A percentile compares a stretch with the other conserved stretches of the same genome.
Evolutionary conservation across 805 yeast species (phyloP).

Genomic region (Dipodascus albidus): DNA sequence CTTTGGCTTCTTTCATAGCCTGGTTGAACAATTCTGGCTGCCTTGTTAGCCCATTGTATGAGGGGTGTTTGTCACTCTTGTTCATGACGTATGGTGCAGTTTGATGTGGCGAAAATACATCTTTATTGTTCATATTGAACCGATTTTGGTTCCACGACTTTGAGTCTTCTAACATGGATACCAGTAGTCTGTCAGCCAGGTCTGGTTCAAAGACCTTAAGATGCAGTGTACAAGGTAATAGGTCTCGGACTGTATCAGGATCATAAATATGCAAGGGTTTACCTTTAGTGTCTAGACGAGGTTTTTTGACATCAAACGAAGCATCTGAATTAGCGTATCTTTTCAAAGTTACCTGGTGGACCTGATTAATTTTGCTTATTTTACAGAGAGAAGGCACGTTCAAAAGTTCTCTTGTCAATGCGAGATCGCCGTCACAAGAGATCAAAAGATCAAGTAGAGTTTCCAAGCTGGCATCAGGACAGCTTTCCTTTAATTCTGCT

Average conservation of each 20-base stretch:
- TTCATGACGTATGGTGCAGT: conserved; percentile 29
- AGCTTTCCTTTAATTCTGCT: conserved; percentile 24
- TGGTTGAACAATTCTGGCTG: conserved; percentile 28
- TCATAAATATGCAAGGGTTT: conserved; percentile 34
- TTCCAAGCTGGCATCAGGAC: conserved; percentile 34
- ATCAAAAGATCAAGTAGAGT: conserved; percentile 39
- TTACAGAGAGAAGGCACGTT: conserved; percentile 9
- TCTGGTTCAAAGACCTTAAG: conserved; percentile 40
- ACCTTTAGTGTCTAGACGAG: conserved; percentile 10
- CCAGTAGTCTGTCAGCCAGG: conserved; percentile 35
- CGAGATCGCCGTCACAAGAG: conserved; percentile 43
- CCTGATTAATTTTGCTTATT: background rate
- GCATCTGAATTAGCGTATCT: conserved; percentile 3
- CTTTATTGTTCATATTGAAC: conserved; percentile 53
- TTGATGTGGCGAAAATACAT: conserved; percentile 47
- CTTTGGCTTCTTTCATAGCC: conserved; percentile 31
- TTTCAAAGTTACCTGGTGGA: conserved; percentile 10
- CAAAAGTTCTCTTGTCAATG: conserved; percentile 31
- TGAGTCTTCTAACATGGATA: conserved; percentile 32
- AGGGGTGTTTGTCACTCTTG: conserved; percentile 11
- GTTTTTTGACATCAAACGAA: conserved; percentile 4
- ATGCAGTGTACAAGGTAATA: conserved; percentile 42
- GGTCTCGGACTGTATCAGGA: conserved; percentile 37
- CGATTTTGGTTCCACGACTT: conserved; percentile 30
- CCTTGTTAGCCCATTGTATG: conserved; percentile 31